Evolutionary conservation across 768 basidiomycete species (phyloP), one percentile per base, ranked within the genome.

Genomic region (Psilocybe tampanensis): DNA sequence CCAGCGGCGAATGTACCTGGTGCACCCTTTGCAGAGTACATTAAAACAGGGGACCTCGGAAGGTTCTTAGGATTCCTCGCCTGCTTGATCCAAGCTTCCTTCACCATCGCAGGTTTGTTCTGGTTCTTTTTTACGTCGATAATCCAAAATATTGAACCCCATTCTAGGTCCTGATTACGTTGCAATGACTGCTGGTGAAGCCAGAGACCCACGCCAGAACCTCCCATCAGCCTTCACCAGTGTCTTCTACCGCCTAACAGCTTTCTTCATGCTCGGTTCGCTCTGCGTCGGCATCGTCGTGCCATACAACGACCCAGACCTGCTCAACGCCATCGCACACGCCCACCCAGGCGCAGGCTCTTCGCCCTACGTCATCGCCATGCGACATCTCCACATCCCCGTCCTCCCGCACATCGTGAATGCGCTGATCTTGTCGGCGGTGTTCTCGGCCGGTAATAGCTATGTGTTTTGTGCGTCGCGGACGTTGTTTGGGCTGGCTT

Each of bases 321-420:
- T 92, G 29, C 73, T 86, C 34, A 64, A 68, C 45, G 82, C 79
- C 0, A 66, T 82, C 18, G 84, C 83, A 1, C 79, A 82, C 47
- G 90, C 91, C 0, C 72, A 70, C 34, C 78, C 81, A 0, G 80
- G 80, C 18, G 80, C 80, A 33, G 85, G 86, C 2, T 74, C 88
- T 23, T 90, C 89, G 8, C 92, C 93, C 0, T 95, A 93, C 73
- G 92, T 94, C 44, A 88, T 94, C 58, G 92, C 91, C 15, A 91
- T 95, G 79, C 74, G 75, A 53, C 78, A 80, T 39, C 77, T 91
- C 39, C 78, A 85, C 6, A 89, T 94, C 62, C 84, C 80, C 53
- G 78, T 80, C 5, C 72, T 90, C 9, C 85, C 85, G 6, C 82
- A 84, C 47, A 83, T 94, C 66, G 80, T 93, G 57, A 94, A 93